Evolutionary conservation across 2,329 filamentous ascomycete species (phyloP).

Genomic region (Penicillium sp.): DNA sequence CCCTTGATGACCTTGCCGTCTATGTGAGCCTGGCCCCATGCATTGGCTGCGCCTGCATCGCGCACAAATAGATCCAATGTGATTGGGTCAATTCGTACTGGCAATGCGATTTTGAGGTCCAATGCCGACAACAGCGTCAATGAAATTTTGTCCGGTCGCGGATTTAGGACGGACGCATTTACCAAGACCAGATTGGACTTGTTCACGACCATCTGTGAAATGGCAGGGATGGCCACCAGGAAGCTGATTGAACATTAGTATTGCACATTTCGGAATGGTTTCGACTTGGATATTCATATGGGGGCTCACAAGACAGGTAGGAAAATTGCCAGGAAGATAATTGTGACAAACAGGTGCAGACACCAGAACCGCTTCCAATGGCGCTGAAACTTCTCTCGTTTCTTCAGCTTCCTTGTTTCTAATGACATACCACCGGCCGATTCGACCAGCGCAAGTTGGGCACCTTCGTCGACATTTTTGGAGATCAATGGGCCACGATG

Average conservation of each 20-base stretch:
- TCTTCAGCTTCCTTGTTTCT: slow-evolving; percentile 25
- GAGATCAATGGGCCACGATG: slow-evolving; percentile 32
- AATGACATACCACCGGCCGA: slow-evolving; percentile 30
- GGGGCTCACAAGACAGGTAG: slow-evolving; percentile 41
- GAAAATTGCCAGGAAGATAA: slow-evolving; percentile 42
- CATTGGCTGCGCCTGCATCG: slow-evolving; percentile 27
- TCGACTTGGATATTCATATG: no score
- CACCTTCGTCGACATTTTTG: slow-evolving; percentile 16
- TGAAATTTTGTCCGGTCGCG: slow-evolving; percentile 33
- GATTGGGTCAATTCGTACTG: slow-evolving; percentile 39
- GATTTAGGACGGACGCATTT: slow-evolving; percentile 35
- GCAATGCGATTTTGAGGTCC: slow-evolving; percentile 36
- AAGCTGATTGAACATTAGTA: slow-evolving; percentile 31
- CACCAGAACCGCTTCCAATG: slow-evolving; percentile 44
- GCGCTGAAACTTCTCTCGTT: slow-evolving; percentile 28
- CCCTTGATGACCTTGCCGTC: slow-evolving; percentile 32
- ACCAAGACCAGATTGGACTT: slow-evolving; percentile 39
- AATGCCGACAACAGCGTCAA: slow-evolving; percentile 39
- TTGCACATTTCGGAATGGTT: neutral
- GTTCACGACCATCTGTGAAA: slow-evolving; percentile 42
- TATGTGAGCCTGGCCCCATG: slow-evolving; percentile 29
- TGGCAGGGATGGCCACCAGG: slow-evolving; percentile 40
- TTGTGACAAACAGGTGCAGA: slow-evolving; percentile 34
- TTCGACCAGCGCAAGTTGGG: slow-evolving; percentile 29
- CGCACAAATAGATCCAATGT: slow-evolving; percentile 36